Percentiles rank a stretch among this genome's conserved stretches.
Evolutionary conservation across 2,329 filamentous ascomycete species (phyloP).

Genomic region (Arthroderma uncinatum): DNA sequence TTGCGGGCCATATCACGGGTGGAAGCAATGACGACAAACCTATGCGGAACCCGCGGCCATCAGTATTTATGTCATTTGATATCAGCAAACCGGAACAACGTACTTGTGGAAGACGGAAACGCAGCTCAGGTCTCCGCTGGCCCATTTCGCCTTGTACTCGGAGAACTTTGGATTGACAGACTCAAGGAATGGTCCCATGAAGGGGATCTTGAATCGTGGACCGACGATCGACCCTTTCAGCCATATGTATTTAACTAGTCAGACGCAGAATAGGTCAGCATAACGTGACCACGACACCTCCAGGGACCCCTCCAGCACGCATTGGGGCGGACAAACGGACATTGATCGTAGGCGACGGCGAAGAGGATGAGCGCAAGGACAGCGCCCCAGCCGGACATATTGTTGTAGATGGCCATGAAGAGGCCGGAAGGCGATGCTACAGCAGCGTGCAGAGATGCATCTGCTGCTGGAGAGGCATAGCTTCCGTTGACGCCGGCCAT

Average conservation of each 20-base stretch:
- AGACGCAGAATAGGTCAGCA: constrained; percentile 9
- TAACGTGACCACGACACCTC: not conserved
- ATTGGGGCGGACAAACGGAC: constrained; percentile 35
- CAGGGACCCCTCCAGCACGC: not conserved
- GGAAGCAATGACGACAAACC: constrained; percentile 94
- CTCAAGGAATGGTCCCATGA: constrained; percentile 91
- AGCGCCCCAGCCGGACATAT: constrained; percentile 54
- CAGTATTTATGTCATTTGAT: not conserved
- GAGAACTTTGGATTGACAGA: constrained; percentile 86
- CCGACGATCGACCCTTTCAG: constrained; percentile 67
- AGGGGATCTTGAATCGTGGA: constrained; percentile 64
- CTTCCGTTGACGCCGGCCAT: constrained; percentile 50
- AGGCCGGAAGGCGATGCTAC: constrained; percentile 37
- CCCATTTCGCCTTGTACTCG: constrained; percentile 86
- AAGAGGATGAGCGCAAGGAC: constrained; percentile 58
- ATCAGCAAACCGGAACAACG: constrained; percentile 20
- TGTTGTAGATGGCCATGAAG: constrained; percentile 46
- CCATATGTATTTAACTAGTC: constrained; percentile 59
- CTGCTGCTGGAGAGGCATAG: constrained; percentile 59
- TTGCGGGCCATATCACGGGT: constrained; percentile 92
- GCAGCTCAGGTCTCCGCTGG: constrained; percentile 81
- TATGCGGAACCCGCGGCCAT: constrained; percentile 26
- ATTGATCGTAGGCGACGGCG: constrained; percentile 76
- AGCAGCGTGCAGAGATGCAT: constrained; percentile 48
- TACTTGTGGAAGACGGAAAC: constrained; percentile 99